Percentiles rank a stretch among this genome's conserved stretches.
These are phyloP conservation scores for Musa itinerans DNA, from an alignment of 176 grass and related monocot species.

Conservation along the genomic window DNA sequence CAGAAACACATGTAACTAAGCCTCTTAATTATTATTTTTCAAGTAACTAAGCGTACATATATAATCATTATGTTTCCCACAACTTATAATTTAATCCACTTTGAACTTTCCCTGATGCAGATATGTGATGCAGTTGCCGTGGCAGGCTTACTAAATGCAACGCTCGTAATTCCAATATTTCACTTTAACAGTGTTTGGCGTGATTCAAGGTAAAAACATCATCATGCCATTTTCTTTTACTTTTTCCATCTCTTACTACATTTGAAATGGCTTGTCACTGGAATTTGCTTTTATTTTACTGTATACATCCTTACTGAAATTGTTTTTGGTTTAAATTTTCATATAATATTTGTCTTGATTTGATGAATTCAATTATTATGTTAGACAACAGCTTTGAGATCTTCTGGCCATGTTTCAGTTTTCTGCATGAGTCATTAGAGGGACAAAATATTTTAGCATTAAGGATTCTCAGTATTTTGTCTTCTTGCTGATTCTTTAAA, in stretches of 20 bases:
- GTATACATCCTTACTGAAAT: not conserved
- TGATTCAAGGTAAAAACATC: slow-evolving; percentile 65
- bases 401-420: not conserved
- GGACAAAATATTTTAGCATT: not conserved
- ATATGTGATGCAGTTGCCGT: slow-evolving; percentile 94
- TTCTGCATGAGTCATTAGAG: too few relatives aligned
- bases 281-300: not conserved
- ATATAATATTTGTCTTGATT: not conserved
- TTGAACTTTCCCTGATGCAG: slow-evolving; percentile 38
- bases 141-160: slow-evolving; percentile 80
- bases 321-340: not conserved
- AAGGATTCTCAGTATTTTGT: not conserved
- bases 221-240: not conserved
- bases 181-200: slow-evolving; percentile 97
- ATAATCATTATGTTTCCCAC: not conserved
- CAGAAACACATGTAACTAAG: too few relatives aligned
- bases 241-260: not conserved
- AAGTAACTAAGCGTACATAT: not conserved
- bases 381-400: not conserved
- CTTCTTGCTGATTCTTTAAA: not conserved
- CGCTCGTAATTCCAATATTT: slow-evolving; percentile 77
- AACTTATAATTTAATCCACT: not conserved
- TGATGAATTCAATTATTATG: not conserved
- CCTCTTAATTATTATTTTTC: too few relatives aligned
- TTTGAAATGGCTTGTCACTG: not conserved